A percentile compares a stretch with the other conserved stretches of the same genome.
Conservation (phyloP, 1,284 basidiomycete genomes). For the Trametes hirsuta region DNA sequence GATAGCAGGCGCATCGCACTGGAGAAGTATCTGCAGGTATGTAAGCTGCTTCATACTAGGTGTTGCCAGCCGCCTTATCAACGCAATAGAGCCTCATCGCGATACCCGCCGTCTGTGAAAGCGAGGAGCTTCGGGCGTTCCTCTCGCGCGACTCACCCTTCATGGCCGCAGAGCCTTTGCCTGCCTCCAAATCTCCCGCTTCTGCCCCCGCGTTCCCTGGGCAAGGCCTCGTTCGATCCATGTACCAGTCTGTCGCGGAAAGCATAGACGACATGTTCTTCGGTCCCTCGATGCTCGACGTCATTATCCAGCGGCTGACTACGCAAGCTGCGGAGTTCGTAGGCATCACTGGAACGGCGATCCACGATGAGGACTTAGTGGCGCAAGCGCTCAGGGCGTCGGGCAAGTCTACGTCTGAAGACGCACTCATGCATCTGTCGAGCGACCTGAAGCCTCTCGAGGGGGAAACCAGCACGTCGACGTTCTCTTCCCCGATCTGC, state of each 20-base stretch:
- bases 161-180: conserved; percentile 55
- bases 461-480: conserved; percentile 83
- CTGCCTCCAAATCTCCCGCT: conserved; percentile 39
- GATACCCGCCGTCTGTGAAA: conserved; percentile 80
- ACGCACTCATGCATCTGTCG: conserved; percentile 67
- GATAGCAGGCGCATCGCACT: conserved; percentile 79
- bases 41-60: conserved; percentile 23
- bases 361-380: conserved; percentile 84
- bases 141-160: conserved; percentile 86
- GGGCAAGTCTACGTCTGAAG: conserved; percentile 65
- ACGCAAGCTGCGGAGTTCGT: conserved; percentile 88
- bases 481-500: conserved; percentile 92
- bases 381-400: conserved; percentile 75
- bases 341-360: conserved; percentile 75
- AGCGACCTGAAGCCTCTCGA: conserved; percentile 80
- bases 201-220: conserved; percentile 56
- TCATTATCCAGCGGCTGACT: conserved; percentile 87
- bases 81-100: conserved; percentile 66
- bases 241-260: conserved; percentile 88
- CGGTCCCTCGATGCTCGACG: conserved; percentile 91
- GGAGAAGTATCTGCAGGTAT: conserved; percentile 89
- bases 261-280: conserved; percentile 95
- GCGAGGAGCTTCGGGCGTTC: conserved; percentile 83
- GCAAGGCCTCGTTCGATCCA: conserved; percentile 75
- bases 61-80: not conserved